A percentile compares a stretch with the other conserved stretches of the same genome.
Evolutionary conservation across 1,284 basidiomycete species (phyloP).

Genomic region (Boletus semigastroideus): DNA sequence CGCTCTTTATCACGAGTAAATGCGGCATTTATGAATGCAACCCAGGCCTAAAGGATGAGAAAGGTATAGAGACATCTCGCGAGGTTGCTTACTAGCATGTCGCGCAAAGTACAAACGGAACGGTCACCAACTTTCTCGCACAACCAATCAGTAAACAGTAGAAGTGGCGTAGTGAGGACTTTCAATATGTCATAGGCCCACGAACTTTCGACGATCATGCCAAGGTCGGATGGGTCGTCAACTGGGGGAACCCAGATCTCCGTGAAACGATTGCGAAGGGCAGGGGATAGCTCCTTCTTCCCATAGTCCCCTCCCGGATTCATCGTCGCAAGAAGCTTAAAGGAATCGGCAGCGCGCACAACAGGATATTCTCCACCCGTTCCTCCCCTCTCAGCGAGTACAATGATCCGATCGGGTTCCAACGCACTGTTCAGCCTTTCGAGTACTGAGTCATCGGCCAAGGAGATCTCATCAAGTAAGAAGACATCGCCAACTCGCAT

Average conservation of each 20-base stretch:
- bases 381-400: conserved; percentile 92
- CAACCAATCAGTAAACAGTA: conserved; percentile 87
- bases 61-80: conserved; percentile 1
- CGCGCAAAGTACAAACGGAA: conserved; percentile 78
- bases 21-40: conserved; percentile 79
- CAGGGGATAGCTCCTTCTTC: conserved; percentile 98
- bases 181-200: conserved; percentile 67
- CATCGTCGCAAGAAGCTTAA: conserved; percentile 98
- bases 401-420: conserved; percentile 86
- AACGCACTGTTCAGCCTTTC: conserved; percentile 97
- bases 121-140: conserved; percentile 62
- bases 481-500: conserved; percentile 89
- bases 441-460: conserved; percentile 97
- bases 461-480: conserved; percentile 94
- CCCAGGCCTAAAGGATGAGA: conserved; percentile 74
- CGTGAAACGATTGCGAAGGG: conserved; percentile 96
- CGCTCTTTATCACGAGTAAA: conserved; percentile 37
- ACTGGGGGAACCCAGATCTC: conserved; percentile 98
- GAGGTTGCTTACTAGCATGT: conserved; percentile 72
- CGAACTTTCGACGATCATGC: conserved; percentile 74
- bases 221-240: conserved; percentile 72
- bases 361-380: conserved; percentile 67
- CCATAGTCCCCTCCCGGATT: conserved; percentile 99
- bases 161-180: conserved; percentile 61
- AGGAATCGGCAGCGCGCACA: conserved; percentile 64